Evolutionary conservation across 768 basidiomycete species (phyloP), one percentile per base, ranked within the genome.

Genomic region (Lactarius sanguifluus): DNA sequence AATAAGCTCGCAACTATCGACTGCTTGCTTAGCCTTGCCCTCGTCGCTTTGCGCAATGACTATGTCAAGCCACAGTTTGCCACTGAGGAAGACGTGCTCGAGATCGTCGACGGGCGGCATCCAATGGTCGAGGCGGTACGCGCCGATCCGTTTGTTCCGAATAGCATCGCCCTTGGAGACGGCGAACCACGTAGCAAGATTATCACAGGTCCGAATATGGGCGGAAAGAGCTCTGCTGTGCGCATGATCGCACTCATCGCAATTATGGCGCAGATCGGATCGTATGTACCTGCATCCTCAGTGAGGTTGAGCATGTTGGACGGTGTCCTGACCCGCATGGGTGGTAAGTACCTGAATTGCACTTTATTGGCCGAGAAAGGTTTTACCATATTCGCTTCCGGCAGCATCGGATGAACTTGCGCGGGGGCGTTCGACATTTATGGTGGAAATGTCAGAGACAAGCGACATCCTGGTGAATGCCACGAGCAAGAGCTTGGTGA

Each of bases 371-470:
- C 58, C 36, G 52, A 57, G 18, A 16, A 52, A 30, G 38, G 50
- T 52, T n/a, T 41, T 59, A 57, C 70, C 47, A 70, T 43, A 10
- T 9, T 52, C 62, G 9, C 43, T 5, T 38, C 52, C 32, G 25
- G 15, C 64, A 89, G 96, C 96, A 0, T 90, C 87, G 12, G 96
- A 98, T 74, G 94, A 97, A 69, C 76, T 98, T 30, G 84, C 87
- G 7, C 83, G 90, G 45, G 94, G 94, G 0, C 86, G 92, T 9
- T 96, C 94, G 0, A 98, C 92, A 0, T 97, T 98, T 75, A 97
- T 97, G 96, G 92, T 98, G 3, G 96, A 99, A 76, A 89, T 98
- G 82, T 82, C 90, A 6, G 95, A 98, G 75, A 97, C 96, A 0
- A 90, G 88, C 71, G 92, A 97, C 72, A 95, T 98, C 64, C 77